Base-by-base conservation (phyloP, 2,329 filamentous ascomycete genomes). In the Thielaviopsis musarum region DNA sequence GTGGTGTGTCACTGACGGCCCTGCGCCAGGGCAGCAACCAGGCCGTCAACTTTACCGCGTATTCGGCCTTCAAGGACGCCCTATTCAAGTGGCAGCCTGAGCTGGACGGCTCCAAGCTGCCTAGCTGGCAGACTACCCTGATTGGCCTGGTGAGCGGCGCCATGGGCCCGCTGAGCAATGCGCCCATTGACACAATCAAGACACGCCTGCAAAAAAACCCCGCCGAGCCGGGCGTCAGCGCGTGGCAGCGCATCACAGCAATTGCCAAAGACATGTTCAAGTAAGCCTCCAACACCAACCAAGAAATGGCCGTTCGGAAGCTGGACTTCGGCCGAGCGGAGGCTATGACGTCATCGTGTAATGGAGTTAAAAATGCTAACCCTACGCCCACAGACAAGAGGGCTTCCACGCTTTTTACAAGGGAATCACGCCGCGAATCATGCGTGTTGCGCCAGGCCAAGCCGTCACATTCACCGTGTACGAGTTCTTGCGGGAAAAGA, bases 131-230 rank as follows among this genome's bases (percentile, higher is more conserved):
- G 74, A 98, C 93, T 1, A 91, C 89, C 5, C 56, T 91, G 6
- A 95, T 97, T 65, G 93, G 91, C 38, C 78, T 98, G 59, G 84
- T 98, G 26, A 88, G 83, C 58, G 93, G 93, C 65, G 93, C 93
- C 63, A 94, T 98, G 81, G 93, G 93, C 1, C 93, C 93, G 5
- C 80, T 98, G 68, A 93, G 87, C 66, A 98, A 98, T 70, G 93
- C 94, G 28, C 93, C 93, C 22, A 97, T 98, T 69, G 93, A 98
- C 69, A 98, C 93, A 48, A 97, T 98, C 77, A 98, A 98, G 83
- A 98, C 93, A 51, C 78, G 93, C 56, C 74, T 98, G 70, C 93
- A 98, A 72, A 93, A 89, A 74, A 93, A 84, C 57, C 88, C 89
- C 0, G 90, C 87, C 3, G 80, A 87, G 72, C 80, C 83, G 5